Evolutionary conservation across 1,139 yeast species (phyloP).

Genomic region (Lodderomyces margitis): DNA sequence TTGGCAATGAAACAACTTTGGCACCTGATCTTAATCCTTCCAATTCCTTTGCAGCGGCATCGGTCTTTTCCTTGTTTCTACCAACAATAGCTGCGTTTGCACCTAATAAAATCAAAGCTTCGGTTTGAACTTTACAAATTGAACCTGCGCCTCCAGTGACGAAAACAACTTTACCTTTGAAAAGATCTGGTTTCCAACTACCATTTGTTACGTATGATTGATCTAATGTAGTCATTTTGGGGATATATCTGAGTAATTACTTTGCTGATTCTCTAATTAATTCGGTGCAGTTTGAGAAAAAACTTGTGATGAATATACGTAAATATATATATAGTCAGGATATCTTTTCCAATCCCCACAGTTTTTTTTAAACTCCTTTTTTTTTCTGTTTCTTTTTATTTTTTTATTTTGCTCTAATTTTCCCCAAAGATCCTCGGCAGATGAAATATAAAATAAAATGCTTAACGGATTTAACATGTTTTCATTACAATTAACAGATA

Average conservation of each 20-base stretch:
- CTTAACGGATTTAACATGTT: not conserved
- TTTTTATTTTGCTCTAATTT: not conserved
- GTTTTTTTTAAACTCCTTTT: not conserved
- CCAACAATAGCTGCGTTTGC: constrained; percentile 87
- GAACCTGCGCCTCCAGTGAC: constrained; percentile 97
- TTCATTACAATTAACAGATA: not conserved
- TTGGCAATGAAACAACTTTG: constrained; percentile 64
- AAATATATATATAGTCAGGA: not conserved
- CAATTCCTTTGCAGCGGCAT: constrained; percentile 65
- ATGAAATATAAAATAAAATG: not conserved
- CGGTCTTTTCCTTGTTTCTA: constrained; percentile 64
- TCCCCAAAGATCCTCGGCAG: not conserved
- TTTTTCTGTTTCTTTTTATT: not conserved
- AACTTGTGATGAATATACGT: not conserved
- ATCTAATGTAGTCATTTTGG: constrained; percentile 19
- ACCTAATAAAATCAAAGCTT: constrained; percentile 77
- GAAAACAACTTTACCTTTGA: constrained; percentile 80
- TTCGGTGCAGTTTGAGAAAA: too few relatives aligned
- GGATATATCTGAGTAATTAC: not conserved
- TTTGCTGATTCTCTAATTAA: too few relatives aligned
- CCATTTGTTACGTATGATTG: constrained; percentile 25
- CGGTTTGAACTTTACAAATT: constrained; percentile 83
- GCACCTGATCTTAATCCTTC: constrained; percentile 53
- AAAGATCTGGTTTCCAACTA: constrained; percentile 57
- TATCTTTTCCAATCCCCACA: not conserved